Base-by-base conservation (phyloP, 176 grass and related monocot species). In the Aegilops bicornis region DNA sequence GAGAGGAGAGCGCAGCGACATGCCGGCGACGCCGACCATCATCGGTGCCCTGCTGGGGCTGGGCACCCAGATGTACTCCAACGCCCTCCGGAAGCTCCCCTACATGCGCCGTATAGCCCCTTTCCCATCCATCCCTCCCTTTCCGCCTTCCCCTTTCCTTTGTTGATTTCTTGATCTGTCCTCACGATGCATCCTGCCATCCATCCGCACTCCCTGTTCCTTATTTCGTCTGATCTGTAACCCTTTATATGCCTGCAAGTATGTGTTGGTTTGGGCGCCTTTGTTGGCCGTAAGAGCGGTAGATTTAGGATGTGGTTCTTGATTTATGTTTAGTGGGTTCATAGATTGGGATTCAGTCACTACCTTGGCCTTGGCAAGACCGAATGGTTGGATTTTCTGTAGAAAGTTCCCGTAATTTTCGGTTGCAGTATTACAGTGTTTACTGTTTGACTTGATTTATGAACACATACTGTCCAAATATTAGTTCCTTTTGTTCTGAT, bases 21-120 rank as follows among this genome's bases (percentile, higher is more conserved):
- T 96, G 97, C 92, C 97, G 81, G 79, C 83, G 79, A 99, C 97
- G 67, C 79, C 92, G 85, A 98, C 97, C 79, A 86, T 90, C 84
- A 91, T 96, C 73, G 97, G 97, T 39, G 90, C 90, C 86, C 94
- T 98, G 15, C 87, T 96, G 82, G 92, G 97, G 27, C 60, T 96
- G 33, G 87, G 93, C 79, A 92, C 94, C 48, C 90, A 98, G 92
- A 83, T 99, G 94, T 99, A 99, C 85, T 99, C 97, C 89, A 99
- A 99, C 89, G 94, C 90, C 88, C 97, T 99, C 71, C 97, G 97
- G 61, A 98, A 98, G 88, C 87, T 98, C 43, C 96, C 93, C 24
- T 94, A 96, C 87, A 98, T 98, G 93, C 90, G 94, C 86, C 97
- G 96, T 98, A 79, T 37, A 4, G 37, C 14, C 45, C 22, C 23